Percentiles rank a stretch among this genome's conserved stretches.
Conservation (phyloP, 2,329 filamentous ascomycete genomes). For the Myriosclerotinia scirpicola region DNA sequence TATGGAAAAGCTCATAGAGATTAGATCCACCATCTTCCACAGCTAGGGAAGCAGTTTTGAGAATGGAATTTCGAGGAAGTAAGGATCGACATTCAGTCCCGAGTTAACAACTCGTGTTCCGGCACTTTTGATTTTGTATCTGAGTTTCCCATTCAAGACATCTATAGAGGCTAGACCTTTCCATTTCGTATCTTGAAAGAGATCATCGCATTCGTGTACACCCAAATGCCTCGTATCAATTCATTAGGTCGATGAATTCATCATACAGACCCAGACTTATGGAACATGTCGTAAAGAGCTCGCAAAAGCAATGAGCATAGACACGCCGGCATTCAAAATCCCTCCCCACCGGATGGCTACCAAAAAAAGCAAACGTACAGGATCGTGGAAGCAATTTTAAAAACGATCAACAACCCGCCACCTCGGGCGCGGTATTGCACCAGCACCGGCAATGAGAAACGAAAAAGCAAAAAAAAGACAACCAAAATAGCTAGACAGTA, state of each 20-base stretch:
- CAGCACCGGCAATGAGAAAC: neutral
- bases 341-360: neutral
- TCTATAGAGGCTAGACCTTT: neutral
- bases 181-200: too few species aligned
- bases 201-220: neutral
- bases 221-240: neutral
- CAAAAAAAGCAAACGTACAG: neutral
- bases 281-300: too few species aligned
- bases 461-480: constrained; percentile 3
- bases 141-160: neutral
- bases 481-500: neutral
- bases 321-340: neutral
- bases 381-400: neutral
- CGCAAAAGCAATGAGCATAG: too few species aligned
- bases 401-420: neutral
- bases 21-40: neutral
- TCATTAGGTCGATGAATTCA: too few species aligned
- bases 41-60: neutral
- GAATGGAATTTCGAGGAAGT: neutral
- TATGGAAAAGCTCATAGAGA: neutral
- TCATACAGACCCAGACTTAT: too few species aligned
- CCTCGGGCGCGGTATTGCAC: constrained; percentile 7
- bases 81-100: neutral
- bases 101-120: neutral
- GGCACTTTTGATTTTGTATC: too few species aligned